Evolutionary conservation across 495 filamentous ascomycete species (phyloP), one percentile per base, ranked within the genome.

Genomic region (Talaromyces trachyspermus): DNA sequence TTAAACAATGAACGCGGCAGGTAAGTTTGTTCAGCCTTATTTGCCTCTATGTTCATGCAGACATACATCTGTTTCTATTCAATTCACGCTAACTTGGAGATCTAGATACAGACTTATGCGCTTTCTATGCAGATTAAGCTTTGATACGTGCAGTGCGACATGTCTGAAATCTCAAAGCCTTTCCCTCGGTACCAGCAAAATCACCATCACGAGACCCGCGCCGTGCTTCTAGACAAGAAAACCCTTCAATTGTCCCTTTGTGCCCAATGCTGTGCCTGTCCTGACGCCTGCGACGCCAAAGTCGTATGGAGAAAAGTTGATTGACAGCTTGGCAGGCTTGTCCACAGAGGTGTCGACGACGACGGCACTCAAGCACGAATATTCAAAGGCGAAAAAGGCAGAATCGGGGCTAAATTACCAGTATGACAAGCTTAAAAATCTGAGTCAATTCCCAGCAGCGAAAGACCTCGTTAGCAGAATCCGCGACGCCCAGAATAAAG

Each of bases 361-460:
- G 19, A 24, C 27, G 5, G 9, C 20, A 24, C 44, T 46, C 2
- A 36, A 46, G 17, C 22, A 24, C 6, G 44, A 46, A 24, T 33
- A 46, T 12, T 18, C 20, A 24, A 46, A 36, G 23, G 44, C 44
- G 7, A 25, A 25, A 12, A 46, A 46, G 19, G 30, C 27, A 9
- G 29, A 35, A 4, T 5, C 11, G 5, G 6, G n/a, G 12, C 20
- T 46, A 18, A 46, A 36, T 14, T 19, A 37, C 19, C 32, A 46
- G n/a, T 33, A 46, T 24, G 44, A 46, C 19, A 46, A 36, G 19
- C 44, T 46, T 1, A 27, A 29, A 8, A 46, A 46, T 22, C 26
- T 46, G 32, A 24, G 30, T 18, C 44, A 46, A 14, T 46, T 46
- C 14, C 44, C 44, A 24, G 44, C 44, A 4, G 44, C 44, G 9